These are phyloP conservation scores for Fragosphaeria purpurea DNA, from an alignment of 2,329 filamentous ascomycete species.

Conservation along the genomic window DNA sequence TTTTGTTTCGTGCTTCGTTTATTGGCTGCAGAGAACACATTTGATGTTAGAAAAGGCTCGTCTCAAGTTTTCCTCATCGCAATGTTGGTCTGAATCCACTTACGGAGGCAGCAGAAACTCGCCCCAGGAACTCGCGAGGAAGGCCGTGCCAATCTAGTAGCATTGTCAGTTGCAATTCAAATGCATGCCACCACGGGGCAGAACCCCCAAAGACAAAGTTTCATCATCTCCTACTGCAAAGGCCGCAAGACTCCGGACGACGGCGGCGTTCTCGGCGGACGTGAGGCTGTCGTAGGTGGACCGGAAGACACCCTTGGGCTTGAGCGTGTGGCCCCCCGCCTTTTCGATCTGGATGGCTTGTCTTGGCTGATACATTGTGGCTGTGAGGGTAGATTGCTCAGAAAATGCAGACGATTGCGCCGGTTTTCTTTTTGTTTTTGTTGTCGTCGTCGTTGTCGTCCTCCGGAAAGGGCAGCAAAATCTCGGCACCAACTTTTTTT, in stretches of 20 bases:
- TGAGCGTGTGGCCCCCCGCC: conserved; percentile 28
- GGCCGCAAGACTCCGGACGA: conserved; percentile 51
- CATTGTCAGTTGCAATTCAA: too few species aligned
- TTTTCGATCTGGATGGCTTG: conserved; percentile 43
- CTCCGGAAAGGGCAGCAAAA: too few species aligned
- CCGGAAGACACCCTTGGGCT: conserved; percentile 40
- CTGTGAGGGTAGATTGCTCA: not conserved
- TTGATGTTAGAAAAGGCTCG: too few species aligned
- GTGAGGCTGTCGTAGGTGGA: conserved; percentile 48
- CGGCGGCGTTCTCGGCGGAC: conserved; percentile 51
- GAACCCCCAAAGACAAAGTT: too few species aligned
- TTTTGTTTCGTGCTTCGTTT: too few species aligned
- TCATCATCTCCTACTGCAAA: conserved; percentile 39
- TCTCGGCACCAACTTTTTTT: too few species aligned
- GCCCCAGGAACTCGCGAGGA: conserved; percentile 49
- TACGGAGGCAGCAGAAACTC: conserved; percentile 47
- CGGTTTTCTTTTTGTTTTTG: too few species aligned
- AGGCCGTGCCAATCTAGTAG: conserved; percentile 43
- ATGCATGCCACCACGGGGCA: too few species aligned
- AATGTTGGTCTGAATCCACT: not conserved
- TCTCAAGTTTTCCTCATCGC: too few species aligned
- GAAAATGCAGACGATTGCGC: too few species aligned
- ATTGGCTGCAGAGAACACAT: too few species aligned
- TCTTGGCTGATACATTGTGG: conserved; percentile 47
- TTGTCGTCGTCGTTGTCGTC: too few species aligned